phyloP scores from a whole-genome alignment of 768 basidiomycete species.

The Sarcodon aspratus region DNA sequence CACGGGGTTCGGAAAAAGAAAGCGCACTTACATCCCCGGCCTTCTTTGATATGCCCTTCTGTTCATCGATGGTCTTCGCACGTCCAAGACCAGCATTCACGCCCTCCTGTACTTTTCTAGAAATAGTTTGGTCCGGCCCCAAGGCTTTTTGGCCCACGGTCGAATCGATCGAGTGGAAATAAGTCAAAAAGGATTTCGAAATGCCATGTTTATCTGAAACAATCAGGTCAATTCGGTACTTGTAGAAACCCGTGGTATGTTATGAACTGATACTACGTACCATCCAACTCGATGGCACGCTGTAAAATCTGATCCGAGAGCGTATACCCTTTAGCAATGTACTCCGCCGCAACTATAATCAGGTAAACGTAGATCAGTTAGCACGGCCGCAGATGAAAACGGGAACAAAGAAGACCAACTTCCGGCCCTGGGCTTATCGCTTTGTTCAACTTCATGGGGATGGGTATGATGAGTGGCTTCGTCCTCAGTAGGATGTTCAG shows the following conservation, averaged over 20 bases:
- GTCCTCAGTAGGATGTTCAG: constrained; percentile 43
- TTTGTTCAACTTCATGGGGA: constrained; percentile 48
- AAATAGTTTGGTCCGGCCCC: constrained; percentile 75
- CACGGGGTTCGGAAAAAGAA: background rate
- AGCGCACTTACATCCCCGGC: constrained; percentile 47
- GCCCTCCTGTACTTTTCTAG: constrained; percentile 57
- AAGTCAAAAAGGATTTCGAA: constrained; percentile 71
- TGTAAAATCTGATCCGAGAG: constrained; percentile 72
- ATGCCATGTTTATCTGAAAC: constrained; percentile 71
- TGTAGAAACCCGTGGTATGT: background rate
- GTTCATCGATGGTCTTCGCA: constrained; percentile 68
- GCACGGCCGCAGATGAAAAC: background rate
- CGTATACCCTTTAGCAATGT: constrained; percentile 81
- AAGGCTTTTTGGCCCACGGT: constrained; percentile 46
- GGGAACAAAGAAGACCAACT: constrained; percentile 33
- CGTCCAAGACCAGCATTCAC: constrained; percentile 55
- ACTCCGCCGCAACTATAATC: constrained; percentile 75
- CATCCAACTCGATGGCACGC: constrained; percentile 72
- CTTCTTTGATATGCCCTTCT: constrained; percentile 61
- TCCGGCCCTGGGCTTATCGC: constrained; percentile 85
- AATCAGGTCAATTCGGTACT: background rate
- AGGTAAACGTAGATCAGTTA: background rate
- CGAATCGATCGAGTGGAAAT: constrained; percentile 63
- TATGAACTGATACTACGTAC: constrained; percentile 20
- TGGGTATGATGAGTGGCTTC: constrained; percentile 24